Evolutionary conservation across 805 yeast species (phyloP).

Genomic region (Candida yuanshanica): DNA sequence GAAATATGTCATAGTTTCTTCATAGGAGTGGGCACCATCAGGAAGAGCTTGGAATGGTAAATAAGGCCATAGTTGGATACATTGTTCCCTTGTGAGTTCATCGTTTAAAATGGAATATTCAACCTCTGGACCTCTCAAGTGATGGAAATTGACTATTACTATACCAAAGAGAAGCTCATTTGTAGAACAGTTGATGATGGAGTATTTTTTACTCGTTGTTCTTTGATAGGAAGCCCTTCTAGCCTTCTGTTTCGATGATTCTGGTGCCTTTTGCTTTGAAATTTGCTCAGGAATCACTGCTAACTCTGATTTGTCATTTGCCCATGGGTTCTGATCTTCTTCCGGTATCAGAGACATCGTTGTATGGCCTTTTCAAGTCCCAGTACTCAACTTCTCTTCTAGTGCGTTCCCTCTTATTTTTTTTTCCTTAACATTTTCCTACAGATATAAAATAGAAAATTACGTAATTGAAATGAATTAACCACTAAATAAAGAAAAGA

Average conservation of each 20-base stretch:
- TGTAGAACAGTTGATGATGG: conserved; percentile 15
- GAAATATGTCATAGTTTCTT: conserved; percentile 89
- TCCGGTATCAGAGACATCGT: background rate
- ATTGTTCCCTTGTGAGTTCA: conserved; percentile 4
- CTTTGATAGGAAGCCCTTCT: background rate
- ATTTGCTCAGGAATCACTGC: background rate
- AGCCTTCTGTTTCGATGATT: background rate
- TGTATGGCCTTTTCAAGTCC: too few species aligned
- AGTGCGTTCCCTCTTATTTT: too few species aligned
- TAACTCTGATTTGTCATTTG: background rate
- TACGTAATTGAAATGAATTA: too few species aligned
- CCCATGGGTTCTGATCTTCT: background rate
- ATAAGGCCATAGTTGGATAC: conserved; percentile 63
- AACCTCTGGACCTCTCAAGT: conserved; percentile 87
- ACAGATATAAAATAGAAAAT: too few species aligned
- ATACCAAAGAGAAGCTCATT: conserved; percentile 61
- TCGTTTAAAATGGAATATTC: conserved; percentile 69
- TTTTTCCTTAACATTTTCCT: too few species aligned
- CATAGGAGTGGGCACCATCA: conserved; percentile 91
- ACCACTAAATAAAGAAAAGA: background rate
- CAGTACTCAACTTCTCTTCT: too few species aligned
- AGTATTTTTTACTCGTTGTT: conserved; percentile 10
- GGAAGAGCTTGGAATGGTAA: conserved; percentile 94
- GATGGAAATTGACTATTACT: conserved; percentile 90
- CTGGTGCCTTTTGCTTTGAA: background rate